Evolutionary conservation across 441 rosid genomes (phyloP).

Genomic region (Brassica balearica): DNA sequence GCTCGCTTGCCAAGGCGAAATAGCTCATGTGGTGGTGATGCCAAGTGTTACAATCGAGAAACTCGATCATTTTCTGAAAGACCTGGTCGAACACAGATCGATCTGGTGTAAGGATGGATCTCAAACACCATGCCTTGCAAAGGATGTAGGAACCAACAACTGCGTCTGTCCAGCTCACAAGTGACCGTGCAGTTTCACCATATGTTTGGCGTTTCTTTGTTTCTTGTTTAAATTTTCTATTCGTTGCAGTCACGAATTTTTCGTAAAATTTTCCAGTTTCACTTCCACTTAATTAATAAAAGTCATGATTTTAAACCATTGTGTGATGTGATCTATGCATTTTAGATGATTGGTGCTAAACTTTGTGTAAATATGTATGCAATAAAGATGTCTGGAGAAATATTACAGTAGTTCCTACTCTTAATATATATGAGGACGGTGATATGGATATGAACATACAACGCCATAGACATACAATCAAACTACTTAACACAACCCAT

Average conservation of each 20-base stretch:
- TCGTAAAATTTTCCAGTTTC: neutral
- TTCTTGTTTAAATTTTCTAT: neutral
- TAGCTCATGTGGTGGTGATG: constrained; percentile 94
- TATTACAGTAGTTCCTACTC: constrained; percentile 6
- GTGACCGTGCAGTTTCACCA: neutral
- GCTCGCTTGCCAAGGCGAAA: constrained; percentile 90
- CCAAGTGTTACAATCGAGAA: constrained; percentile 43
- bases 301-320: neutral
- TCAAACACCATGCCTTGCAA: constrained; percentile 12
- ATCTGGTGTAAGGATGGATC: neutral
- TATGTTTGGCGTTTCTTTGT: neutral
- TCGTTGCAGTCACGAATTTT: neutral
- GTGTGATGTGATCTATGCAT: neutral
- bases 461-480: constrained; percentile 8
- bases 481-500: constrained; percentile 24
- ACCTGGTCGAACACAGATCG: constrained; percentile 3
- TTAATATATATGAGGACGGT: neutral
- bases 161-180: constrained; percentile 1
- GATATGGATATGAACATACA: constrained; percentile 8
- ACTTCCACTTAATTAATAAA: neutral
- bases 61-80: constrained; percentile 6
- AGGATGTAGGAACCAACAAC: constrained; percentile 7
- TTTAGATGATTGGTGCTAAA: neutral
- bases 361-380: neutral
- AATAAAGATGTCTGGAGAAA: neutral